Conservation (phyloP, 208 protist genomes). For the Trypanosoma avium region DNA sequence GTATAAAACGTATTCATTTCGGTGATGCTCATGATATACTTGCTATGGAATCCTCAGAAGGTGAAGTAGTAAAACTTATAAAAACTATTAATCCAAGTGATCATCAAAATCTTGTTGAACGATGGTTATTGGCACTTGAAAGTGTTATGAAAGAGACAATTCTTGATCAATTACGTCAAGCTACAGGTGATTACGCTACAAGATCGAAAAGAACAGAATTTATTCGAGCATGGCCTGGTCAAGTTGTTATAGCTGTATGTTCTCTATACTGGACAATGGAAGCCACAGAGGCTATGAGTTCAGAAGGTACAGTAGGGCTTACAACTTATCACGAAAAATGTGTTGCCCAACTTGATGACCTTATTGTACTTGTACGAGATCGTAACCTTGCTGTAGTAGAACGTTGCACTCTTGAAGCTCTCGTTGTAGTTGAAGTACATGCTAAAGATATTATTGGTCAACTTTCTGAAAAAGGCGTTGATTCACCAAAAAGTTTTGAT, state of each 20-base stretch:
- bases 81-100: constrained; percentile 85
- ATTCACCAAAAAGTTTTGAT: constrained; percentile 93
- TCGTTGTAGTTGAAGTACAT: constrained; percentile 96
- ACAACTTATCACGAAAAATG: constrained; percentile 91
- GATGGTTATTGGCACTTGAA: constrained; percentile 95
- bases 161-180: constrained; percentile 80
- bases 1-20: constrained; percentile 93
- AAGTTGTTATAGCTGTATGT: constrained; percentile 92
- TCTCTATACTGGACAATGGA: constrained; percentile 94
- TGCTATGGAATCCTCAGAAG: constrained; percentile 91
- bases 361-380: constrained; percentile 93
- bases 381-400: constrained; percentile 78
- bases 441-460: constrained; percentile 92
- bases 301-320: constrained; percentile 81
- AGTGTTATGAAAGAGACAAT: constrained; percentile 90
- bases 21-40: constrained; percentile 90
- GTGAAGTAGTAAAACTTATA: constrained; percentile 84
- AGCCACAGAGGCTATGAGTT: constrained; percentile 87
- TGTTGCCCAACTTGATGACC: constrained; percentile 83
- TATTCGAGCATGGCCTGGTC: constrained; percentile 92
- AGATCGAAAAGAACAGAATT: constrained; percentile 81
- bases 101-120: constrained; percentile 92
- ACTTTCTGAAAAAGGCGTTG: constrained; percentile 90
- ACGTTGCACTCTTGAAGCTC: constrained; percentile 91
- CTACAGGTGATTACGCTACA: constrained; percentile 82